These are phyloP conservation scores for Thelonectria discophora DNA, from an alignment of 2,329 filamentous ascomycete species.

Conservation along the genomic window DNA sequence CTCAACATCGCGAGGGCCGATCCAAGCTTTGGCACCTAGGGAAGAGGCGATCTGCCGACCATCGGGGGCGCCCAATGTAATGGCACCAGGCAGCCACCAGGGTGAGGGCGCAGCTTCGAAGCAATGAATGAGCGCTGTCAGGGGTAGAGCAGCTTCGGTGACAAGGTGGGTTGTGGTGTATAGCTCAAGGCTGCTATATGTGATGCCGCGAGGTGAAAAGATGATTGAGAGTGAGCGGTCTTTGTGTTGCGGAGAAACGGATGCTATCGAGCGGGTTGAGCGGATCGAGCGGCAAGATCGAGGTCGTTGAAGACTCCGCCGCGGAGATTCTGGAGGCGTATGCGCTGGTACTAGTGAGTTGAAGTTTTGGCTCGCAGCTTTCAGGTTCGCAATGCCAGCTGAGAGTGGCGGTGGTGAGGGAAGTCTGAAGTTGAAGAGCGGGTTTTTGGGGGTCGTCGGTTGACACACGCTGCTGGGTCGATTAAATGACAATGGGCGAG, in stretches of 20 bases:
- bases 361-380: constrained; percentile 7
- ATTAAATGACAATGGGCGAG: constrained; percentile 31
- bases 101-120: constrained; percentile 68
- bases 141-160: constrained; percentile 63
- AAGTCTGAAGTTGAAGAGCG: constrained; percentile 18
- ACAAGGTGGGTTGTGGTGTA: constrained; percentile 68
- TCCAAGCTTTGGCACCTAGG: constrained; percentile 65
- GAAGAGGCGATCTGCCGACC: constrained; percentile 65
- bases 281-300: constrained; percentile 47
- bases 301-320: constrained; percentile 8
- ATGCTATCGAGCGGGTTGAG: constrained; percentile 48
- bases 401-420: constrained; percentile 20
- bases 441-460: constrained; percentile 25
- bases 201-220: constrained; percentile 71
- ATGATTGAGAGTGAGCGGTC: constrained; percentile 65
- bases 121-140: constrained; percentile 71
- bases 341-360: constrained; percentile 40
- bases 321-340: constrained; percentile 50
- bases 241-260: constrained; percentile 47
- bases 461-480: constrained; percentile 28
- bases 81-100: constrained; percentile 69
- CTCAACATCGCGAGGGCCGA: constrained; percentile 68
- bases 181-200: constrained; percentile 60
- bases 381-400: constrained; percentile 15
- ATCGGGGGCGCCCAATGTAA: constrained; percentile 64